Base-by-base conservation (phyloP, 768 basidiomycete species). In the Leccinum boreale region DNA sequence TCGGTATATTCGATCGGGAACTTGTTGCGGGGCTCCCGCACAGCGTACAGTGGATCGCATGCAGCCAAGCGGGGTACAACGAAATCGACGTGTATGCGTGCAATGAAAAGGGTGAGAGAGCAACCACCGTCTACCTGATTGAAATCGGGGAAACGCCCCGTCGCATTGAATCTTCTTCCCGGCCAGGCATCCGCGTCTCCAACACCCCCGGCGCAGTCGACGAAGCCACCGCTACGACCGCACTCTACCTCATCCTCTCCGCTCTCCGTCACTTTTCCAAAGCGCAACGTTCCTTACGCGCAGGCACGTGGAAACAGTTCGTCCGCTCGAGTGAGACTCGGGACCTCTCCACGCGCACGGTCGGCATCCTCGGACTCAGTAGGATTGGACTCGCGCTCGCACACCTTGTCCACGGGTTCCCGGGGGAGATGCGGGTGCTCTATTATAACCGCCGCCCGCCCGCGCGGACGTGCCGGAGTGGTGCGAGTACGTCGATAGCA, bases 191-290 rank as follows among this genome's bases (percentile, higher is more conserved):
- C 12, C 11, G 31, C 31, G 31, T 31, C 24, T 93, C 94, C 10
- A 94, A 95, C 69, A 94, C 92, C 1, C 92, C 94, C 1, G 85
- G 87, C 12, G 90, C 91, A 4, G 94, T 96, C 50, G 86, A 94
- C 72, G 90, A 94, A 62, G 92, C 87, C 11, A 94, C 93, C 1
- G 94, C 94, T 0, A 94, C 92, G 1, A 92, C 91, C 0, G 92
- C 89, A 0, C 75, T 94, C 29, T 94, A 89, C 70, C 84, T 96
- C 50, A 72, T 95, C 61, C 81, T 95, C 63, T 87, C 91, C 17
- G 81, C 87, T 36, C 69, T 91, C 45, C 85, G 91, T 44, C 86
- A 90, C 60, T 94, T 82, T 70, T 80, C 89, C 12, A 69, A 79
- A 50, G 81, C 81, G 2, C 90, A 93, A 70, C 73, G 75, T 11